Evolutionary conservation across 805 yeast genomes (phyloP).

Genomic region (Jamesozyma lodderae): DNA sequence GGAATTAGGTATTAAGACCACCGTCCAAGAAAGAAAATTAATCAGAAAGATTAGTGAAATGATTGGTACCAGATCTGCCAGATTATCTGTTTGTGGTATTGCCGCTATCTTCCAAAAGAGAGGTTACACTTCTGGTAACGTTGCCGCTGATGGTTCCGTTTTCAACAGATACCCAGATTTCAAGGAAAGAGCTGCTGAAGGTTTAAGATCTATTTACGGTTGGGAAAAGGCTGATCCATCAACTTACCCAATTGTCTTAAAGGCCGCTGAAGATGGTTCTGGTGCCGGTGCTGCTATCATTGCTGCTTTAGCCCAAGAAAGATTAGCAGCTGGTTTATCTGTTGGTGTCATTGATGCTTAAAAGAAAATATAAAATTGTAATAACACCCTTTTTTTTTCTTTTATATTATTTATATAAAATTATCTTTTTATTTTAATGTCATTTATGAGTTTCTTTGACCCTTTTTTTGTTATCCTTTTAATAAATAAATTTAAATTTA

Average conservation of each 20-base stretch:
- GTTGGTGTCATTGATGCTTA: constrained; percentile 41
- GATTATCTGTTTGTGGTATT: constrained; percentile 88
- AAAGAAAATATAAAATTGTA: background rate
- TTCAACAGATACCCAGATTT: constrained; percentile 89
- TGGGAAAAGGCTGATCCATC: constrained; percentile 46
- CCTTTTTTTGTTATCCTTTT: no score
- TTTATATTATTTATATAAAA: background rate
- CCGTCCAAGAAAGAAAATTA: constrained; percentile 69
- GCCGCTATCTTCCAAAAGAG: constrained; percentile 90
- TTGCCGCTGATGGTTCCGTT: constrained; percentile 97
- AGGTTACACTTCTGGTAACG: constrained; percentile 64
- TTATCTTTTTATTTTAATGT: background rate
- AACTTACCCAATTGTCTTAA: constrained; percentile 70
- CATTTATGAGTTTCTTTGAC: constrained; percentile 2
- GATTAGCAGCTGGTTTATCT: constrained; percentile 62
- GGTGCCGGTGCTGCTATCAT: constrained; percentile 98
- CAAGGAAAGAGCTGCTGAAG: constrained; percentile 80
- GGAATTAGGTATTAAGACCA: constrained; percentile 54
- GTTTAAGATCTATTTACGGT: constrained; percentile 77
- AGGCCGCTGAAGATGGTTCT: constrained; percentile 95
- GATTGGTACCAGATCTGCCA: constrained; percentile 86
- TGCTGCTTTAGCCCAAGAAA: constrained; percentile 84
- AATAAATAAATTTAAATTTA: no score
- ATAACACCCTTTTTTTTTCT: background rate
- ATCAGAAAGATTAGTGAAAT: constrained; percentile 77